Base-by-base conservation (phyloP, 2,329 filamentous ascomycete genomes). In the Huntiella abstrusa region DNA sequence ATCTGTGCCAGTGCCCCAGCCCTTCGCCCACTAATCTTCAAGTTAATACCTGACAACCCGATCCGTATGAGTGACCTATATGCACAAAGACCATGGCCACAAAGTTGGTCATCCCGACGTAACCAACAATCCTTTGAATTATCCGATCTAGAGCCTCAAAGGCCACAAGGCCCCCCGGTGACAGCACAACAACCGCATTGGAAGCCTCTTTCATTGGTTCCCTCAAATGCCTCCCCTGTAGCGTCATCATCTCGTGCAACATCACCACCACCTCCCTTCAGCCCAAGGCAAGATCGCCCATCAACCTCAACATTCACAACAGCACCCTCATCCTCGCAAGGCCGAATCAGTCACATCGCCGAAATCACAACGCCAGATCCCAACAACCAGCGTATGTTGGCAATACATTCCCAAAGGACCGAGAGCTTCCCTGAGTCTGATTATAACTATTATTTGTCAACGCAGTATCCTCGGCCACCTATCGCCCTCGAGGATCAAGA, bases 1-100 rank as follows among this genome's bases (percentile, higher is more conserved):
- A 56, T 62, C 16, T 61, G 59, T 45, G 58, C 59, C 10, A 57
- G 58, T 43, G 59, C 57, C 28, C 59, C 60, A 12, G 59, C 56
- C 5, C 51, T 62, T 34, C 47, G 59, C 32, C 56, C 57, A 1
- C 47, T 60, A 1, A 33, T 60, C 33, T 58, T 55, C 16, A 45
- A 51, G 37, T 11, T 59, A 10, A 58, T 56, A 49, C 57, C 12
- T 12, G 15, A 43, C 10, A 34, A 13, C n/a, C 32, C 32, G 4
- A 11, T 32, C 55, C 1, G 35, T n/a, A 13, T 16, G 7, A 35
- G 41, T 16, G 22, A 28, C 22, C 8, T 28, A 34, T 43, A 11
- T 43, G 34, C 28, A 34, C 41, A 13, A 15, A 13, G 13, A 11
- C n/a, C n/a, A 3, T 28, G 22, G 22, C 7, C 22, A 3, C 22